Base-by-base conservation (phyloP, 73 alveolate genomes). In the Blepharisma japonicum region DNA sequence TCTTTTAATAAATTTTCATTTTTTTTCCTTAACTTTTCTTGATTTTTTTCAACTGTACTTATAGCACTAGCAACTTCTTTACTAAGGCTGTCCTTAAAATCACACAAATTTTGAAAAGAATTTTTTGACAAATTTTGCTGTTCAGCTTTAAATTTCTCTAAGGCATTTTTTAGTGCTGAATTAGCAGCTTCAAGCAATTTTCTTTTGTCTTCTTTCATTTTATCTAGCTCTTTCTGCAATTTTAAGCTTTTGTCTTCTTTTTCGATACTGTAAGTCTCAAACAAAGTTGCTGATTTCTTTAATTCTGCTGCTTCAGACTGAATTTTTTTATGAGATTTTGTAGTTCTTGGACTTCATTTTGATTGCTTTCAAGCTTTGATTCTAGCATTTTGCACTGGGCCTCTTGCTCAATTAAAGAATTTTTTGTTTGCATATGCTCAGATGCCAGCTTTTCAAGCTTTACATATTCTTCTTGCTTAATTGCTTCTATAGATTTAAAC, bases 191-290 rank as follows among this genome's bases (percentile, higher is more conserved):
- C 23, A 8, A n/a, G 14, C 4, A 61, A n/a, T 25, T n/a, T 14
- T 14, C 46, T 61, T 61, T 61, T 39, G 0, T 61, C 74, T 61
- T 61, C 74, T 61, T 61, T 61, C 46, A 39, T 14, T 9, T 9
- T 61, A 8, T 61, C 74, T 25, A 61, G 5, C 74, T 61, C 74
- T 61, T 61, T 61, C 46, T 25, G 14, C 14, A 61, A 25, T 18
- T 25, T 14, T 9, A 14, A 14, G 38, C 47, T 25, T 8, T 14
- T 39, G 14, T 61, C 23, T 61, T 61, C 74, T 8, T 39, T 18
- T 14, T 14, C n/a, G n/a, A 14, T 39, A 18, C 14, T n/a, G 14
- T 5, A 9, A 9, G 49, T 20, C 23, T 61, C 74, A 9, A 61
- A 25, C 18, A 14, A 9, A 25, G 49, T 25, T 25, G 23, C 47